phyloP scores from a whole-genome alignment of 1,284 basidiomycete genomes.

The Meira nashicola region DNA sequence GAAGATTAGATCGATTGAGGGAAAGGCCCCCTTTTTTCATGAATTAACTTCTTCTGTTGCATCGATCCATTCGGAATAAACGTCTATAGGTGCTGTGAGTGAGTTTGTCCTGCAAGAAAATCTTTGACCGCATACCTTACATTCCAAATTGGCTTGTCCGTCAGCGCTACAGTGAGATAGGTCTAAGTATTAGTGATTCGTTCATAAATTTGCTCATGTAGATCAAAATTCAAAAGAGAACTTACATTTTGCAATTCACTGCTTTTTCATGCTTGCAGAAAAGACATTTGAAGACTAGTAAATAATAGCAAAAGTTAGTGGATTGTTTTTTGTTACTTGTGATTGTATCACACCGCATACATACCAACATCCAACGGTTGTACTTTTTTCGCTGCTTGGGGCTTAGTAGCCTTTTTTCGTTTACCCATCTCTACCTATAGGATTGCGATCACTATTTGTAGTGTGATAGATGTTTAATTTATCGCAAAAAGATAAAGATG shows the following conservation, averaged over 20 bases:
- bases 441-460: too few relatives aligned
- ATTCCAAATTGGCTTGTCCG: slow-evolving; percentile 18
- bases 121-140: slow-evolving; percentile 51
- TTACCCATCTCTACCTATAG: slow-evolving; percentile 39
- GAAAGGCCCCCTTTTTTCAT: neutral
- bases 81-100: slow-evolving; percentile 79
- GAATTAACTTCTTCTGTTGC: slow-evolving; percentile 14
- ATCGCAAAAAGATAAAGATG: neutral
- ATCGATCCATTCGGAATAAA: slow-evolving; percentile 58
- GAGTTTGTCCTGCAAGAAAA: slow-evolving; percentile 57
- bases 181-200: slow-evolving; percentile 56
- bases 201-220: neutral
- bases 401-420: slow-evolving; percentile 41
- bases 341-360: neutral
- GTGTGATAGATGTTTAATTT: too few relatives aligned
- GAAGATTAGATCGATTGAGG: too few relatives aligned
- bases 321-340: too few relatives aligned
- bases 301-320: slow-evolving; percentile 30
- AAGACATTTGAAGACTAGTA: slow-evolving; percentile 58
- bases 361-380: slow-evolving; percentile 35
- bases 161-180: slow-evolving; percentile 60
- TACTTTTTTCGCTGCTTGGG: slow-evolving; percentile 33
- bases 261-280: slow-evolving; percentile 87
- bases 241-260: slow-evolving; percentile 75
- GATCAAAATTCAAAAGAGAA: slow-evolving; percentile 43